phyloP scores from a whole-genome alignment of 2,329 filamentous ascomycete species.

The Cordyceps javanica region DNA sequence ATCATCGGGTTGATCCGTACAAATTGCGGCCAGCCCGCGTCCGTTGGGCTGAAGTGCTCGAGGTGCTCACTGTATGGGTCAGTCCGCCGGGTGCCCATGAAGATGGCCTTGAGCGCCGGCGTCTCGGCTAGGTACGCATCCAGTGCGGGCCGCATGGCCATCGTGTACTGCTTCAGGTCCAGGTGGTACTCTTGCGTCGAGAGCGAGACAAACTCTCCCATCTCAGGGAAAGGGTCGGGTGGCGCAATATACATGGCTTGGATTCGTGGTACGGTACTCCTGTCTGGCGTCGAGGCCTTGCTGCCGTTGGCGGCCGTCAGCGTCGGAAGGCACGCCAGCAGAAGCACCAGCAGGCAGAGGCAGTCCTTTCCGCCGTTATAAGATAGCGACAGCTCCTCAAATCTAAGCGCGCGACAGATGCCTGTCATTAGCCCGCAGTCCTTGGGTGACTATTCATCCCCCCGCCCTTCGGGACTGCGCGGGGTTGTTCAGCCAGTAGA shows the following conservation, averaged over 20 bases:
- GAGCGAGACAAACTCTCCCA: constrained; percentile 73
- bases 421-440: background rate
- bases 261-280: constrained; percentile 31
- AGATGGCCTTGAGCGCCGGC: constrained; percentile 55
- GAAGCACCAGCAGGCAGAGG: constrained; percentile 81
- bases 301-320: constrained; percentile 14
- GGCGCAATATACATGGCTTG: constrained; percentile 88
- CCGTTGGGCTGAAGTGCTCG: constrained; percentile 79
- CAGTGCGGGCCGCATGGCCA: constrained; percentile 78
- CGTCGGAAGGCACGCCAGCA: constrained; percentile 58
- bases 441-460: background rate
- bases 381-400: constrained; percentile 75
- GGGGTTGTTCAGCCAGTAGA: constrained; percentile 15
- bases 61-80: constrained; percentile 82
- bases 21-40: constrained; percentile 83
- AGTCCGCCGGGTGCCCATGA: constrained; percentile 68
- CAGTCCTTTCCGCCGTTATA: constrained; percentile 99
- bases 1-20: constrained; percentile 94
- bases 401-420: constrained; percentile 37
- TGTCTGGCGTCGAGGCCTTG: constrained; percentile 10
- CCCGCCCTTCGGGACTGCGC: background rate
- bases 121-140: constrained; percentile 65
- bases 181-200: constrained; percentile 68
- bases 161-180: constrained; percentile 64
- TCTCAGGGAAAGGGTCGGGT: constrained; percentile 74